These are phyloP conservation scores for Schizochytrium sp. DNA, from an alignment of 108 stramenopile genomes.

Conservation along the genomic window DNA sequence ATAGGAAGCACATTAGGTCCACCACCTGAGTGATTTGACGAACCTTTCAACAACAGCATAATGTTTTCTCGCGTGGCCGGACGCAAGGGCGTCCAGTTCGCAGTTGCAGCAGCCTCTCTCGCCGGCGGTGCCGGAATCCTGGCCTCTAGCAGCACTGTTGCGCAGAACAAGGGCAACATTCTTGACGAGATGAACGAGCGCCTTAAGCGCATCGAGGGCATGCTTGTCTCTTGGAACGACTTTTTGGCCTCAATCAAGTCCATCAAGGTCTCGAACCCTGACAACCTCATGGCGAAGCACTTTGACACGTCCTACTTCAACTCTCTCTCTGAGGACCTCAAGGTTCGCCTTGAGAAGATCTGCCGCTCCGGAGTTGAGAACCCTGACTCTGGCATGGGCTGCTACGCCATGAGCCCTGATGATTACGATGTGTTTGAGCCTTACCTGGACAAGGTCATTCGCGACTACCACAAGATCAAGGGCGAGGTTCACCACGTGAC, in stretches of 20 bases:
- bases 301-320: constrained; percentile 63
- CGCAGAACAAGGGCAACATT: constrained; percentile 58
- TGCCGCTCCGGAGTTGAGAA: constrained; percentile 41
- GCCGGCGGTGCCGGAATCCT: constrained; percentile 6
- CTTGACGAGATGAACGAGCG: constrained; percentile 58
- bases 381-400: constrained; percentile 59
- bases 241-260: constrained; percentile 41
- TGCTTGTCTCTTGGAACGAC: background rate
- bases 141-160: background rate
- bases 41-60: background rate
- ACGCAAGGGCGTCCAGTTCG: constrained; percentile 51
- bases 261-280: constrained; percentile 63
- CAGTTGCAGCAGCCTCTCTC: background rate
- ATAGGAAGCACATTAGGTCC: too few species aligned
- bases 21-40: too few species aligned
- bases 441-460: constrained; percentile 61
- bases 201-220: constrained; percentile 60
- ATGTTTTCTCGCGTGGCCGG: constrained; percentile 19
- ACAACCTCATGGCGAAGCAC: constrained; percentile 62
- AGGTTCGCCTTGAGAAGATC: constrained; percentile 62
- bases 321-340: constrained; percentile 55
- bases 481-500: constrained; percentile 72
- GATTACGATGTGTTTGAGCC: constrained; percentile 65
- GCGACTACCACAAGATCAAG: constrained; percentile 61
- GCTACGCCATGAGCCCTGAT: constrained; percentile 64